Conservation (phyloP, 2,329 filamentous ascomycete species). For the Curvularia hawaiiensis region DNA sequence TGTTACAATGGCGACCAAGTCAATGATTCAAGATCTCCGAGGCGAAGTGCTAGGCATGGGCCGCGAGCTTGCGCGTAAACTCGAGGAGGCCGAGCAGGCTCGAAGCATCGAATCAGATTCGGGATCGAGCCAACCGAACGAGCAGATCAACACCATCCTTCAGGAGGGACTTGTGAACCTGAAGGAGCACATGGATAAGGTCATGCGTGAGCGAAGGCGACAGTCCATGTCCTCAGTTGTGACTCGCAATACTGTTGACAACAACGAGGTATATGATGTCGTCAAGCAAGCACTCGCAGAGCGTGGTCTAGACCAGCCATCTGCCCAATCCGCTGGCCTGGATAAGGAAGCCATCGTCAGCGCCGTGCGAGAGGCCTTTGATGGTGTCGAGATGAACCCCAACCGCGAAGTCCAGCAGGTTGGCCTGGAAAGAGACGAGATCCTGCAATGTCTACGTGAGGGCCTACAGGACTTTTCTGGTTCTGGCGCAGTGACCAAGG, state of each 20-base stretch:
- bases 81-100: constrained; percentile 70
- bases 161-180: constrained; percentile 81
- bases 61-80: constrained; percentile 81
- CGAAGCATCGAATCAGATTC: constrained; percentile 46
- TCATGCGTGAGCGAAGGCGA: constrained; percentile 76
- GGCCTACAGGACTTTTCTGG: constrained; percentile 78
- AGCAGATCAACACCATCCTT: constrained; percentile 78
- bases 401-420: constrained; percentile 91
- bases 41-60: constrained; percentile 96
- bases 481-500: constrained; percentile 68
- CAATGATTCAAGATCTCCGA: constrained; percentile 83
- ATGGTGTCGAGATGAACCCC: constrained; percentile 78
- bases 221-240: constrained; percentile 67
- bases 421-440: constrained; percentile 87
- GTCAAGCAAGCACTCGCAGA: constrained; percentile 75
- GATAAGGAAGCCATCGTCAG: constrained; percentile 83
- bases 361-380: constrained; percentile 88
- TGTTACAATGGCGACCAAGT: constrained; percentile 89
- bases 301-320: constrained; percentile 54
- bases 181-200: constrained; percentile 80
- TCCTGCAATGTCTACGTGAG: constrained; percentile 83
- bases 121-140: constrained; percentile 53
- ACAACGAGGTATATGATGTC: constrained; percentile 83
- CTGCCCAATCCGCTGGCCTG: constrained; percentile 40
- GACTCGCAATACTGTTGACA: constrained; percentile 71